These are phyloP conservation scores for Coniochaeta hoffmannii DNA, from an alignment of 2,329 filamentous ascomycete species.

Conservation along the genomic window DNA sequence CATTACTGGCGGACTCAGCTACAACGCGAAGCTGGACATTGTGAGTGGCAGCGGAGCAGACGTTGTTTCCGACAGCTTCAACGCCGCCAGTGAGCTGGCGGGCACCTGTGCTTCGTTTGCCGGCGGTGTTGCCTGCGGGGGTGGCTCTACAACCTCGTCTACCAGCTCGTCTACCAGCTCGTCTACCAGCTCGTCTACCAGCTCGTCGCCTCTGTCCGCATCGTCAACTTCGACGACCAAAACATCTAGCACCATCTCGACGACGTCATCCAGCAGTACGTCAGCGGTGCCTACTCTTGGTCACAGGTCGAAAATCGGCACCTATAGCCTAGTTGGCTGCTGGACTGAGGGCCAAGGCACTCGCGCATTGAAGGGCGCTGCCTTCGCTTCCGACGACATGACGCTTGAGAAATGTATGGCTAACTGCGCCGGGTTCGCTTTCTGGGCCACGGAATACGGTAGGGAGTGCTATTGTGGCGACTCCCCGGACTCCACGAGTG, in stretches of 20 bases:
- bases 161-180: conserved; percentile 11
- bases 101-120: conserved; percentile 35
- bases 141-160: conserved; percentile 14
- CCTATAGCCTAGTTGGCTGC: conserved; percentile 38
- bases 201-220: conserved; percentile 9
- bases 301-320: conserved; percentile 31
- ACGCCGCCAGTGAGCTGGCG: conserved; percentile 34
- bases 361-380: conserved; percentile 34
- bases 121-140: conserved; percentile 21
- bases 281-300: conserved; percentile 19
- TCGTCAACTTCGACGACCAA: conserved; percentile 6
- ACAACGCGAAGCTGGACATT: conserved; percentile 38
- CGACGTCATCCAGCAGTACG: conserved; percentile 11
- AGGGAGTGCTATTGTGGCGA: conserved; percentile 46
- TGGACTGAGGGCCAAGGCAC: conserved; percentile 35
- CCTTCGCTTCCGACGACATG: conserved; percentile 39
- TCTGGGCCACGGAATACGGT: conserved; percentile 44
- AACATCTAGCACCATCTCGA: conserved; percentile 8
- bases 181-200: conserved; percentile 13
- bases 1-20: conserved; percentile 35
- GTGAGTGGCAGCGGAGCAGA: conserved; percentile 27
- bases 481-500: conserved; percentile 24
- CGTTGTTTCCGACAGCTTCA: conserved; percentile 38
- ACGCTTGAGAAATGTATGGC: conserved; percentile 39
- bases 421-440: conserved; percentile 38